Base-by-base conservation (phyloP, 1,284 basidiomycete species). In the Cystobasidium sp. region DNA sequence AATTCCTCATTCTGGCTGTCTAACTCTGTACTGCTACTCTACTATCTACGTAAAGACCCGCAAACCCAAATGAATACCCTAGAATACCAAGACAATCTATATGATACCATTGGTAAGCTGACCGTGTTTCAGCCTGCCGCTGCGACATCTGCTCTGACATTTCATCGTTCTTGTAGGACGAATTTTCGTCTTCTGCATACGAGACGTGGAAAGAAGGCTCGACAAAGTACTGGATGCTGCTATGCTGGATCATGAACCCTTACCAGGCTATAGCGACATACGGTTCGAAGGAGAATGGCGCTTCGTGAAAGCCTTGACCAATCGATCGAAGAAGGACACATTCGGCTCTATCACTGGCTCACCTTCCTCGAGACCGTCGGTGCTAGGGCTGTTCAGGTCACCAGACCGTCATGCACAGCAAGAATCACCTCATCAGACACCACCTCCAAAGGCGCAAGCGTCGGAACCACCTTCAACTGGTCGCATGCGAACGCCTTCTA, bases 251-350 rank as follows among this genome's bases (percentile, higher is more conserved):
- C 90, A 92, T 80, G 88, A 91, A 41, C 87, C 93, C 0, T 85
- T 91, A 16, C 88, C 91, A 1, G 89, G 80, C 71, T 89, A 93
- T 76, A 90, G 92, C 61, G 87, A 89, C 49, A 86, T 98, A 24
- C 90, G 94, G 73, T 99, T 97, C 80, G 94, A 97, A 82, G 94
- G 93, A 9, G 96, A 98, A 77, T 98, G 96, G 94, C 90, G 91
- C 0, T 90, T 97, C 78, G 86, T 97, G 64, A 88, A 92, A 46
- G 88, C 84, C 24, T 82, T 96, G 76, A 87, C 87, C 8, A 80
- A 79, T 5, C 84, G 86, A 47, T 87, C 86, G 76, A 93, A 90
- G 84, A 76, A 74, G 52, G 65, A 74, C 22, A 64, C 47, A 10
- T 63, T 64, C 62, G 39, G n/a, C 3, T 53, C 53, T 39, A 39